Evolutionary conservation across 306 rosid genomes (phyloP).

Genomic region (Dalbergia cochinchinensis): DNA sequence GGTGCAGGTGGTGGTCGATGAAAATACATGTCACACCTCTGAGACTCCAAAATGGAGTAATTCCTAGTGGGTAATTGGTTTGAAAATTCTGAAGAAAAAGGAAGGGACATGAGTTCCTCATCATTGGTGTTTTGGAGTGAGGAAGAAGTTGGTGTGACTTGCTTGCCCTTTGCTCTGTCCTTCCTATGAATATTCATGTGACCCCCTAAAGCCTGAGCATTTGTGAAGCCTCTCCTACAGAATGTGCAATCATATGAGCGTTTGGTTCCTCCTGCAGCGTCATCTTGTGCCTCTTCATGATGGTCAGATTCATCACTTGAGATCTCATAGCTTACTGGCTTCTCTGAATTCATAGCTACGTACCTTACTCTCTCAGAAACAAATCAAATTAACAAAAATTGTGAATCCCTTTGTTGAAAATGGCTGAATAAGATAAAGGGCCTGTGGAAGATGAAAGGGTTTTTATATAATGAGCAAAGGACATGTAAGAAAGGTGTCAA

Average conservation of each 20-base stretch:
- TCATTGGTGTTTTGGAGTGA: conserved; percentile 16
- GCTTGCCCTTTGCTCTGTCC: conserved; percentile 78
- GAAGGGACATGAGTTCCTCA: conserved; percentile 44
- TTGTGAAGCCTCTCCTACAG: conserved; percentile 93
- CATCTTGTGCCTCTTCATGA: conserved; percentile 35
- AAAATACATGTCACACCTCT: conserved; percentile 47
- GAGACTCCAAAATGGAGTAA: conserved; percentile 53
- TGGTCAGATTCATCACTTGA: conserved; percentile 70
- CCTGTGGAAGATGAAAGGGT: conserved; percentile 46
- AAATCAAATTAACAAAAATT: background rate
- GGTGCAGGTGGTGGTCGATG: conserved; percentile 43
- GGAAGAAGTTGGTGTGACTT: conserved; percentile 25
- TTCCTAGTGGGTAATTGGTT: conserved; percentile 41
- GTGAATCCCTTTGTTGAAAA: background rate
- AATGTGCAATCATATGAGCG: conserved; percentile 86
- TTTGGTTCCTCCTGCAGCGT: conserved; percentile 42
- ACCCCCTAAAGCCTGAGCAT: conserved; percentile 96
- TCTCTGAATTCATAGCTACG: conserved; percentile 44
- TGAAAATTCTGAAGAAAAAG: conserved; percentile 44
- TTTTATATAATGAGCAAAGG: conserved; percentile 45
- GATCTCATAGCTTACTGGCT: conserved; percentile 54
- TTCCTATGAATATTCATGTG: conserved; percentile 95
- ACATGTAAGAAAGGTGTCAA: conserved; percentile 34
- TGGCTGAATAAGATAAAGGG: background rate
- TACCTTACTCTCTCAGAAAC: too few relatives aligned